Base-by-base conservation (phyloP, 352 stramenopile species). In the Phytophthora tentaculata region DNA sequence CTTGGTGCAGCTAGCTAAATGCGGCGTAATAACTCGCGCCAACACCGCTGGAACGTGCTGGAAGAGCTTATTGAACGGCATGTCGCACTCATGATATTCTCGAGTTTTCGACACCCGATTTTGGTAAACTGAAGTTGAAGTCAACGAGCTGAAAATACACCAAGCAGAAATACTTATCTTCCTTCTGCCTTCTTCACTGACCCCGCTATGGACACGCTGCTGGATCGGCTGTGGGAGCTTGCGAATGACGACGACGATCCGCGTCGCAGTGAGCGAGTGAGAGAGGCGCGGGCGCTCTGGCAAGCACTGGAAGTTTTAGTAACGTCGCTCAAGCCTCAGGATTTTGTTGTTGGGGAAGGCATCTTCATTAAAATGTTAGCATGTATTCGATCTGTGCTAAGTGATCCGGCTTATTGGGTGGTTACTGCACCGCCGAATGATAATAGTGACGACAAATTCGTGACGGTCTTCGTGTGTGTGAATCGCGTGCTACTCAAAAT, bases 271-370 rank as follows among this genome's bases (percentile, higher is more conserved):
- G 70, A 75, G 22, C 56, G 71, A 8, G 32, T 86, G 10, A 41
- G 57, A 0, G 81, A 91, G 54, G 79, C 73, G 2, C 74, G 76
- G n/a, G 76, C 78, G 54, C 64, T 90, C 2, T 91, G 83, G 83
- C 73, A 73, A 10, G 76, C 80, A 13, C 64, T 91, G 9, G 80
- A 89, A 26, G 75, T 81, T 35, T 63, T 86, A 24, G 9, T 89
- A 20, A 60, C 68, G 8, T 84, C 81, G 0, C 32, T 75, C 28
- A 74, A 69, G 12, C 26, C 72, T 2, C 52, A 69, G 10, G 77
- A 89, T 12, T 45, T 88, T 4, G 35, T 44, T 14, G 68, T 81
- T 19, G 69, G 72, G 1, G 75, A 88, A 39, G 61, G 69, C 3
- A 47, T 55, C 1, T 88, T 89, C 58, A 69, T 65, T 8, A 87